These are phyloP conservation scores for Cystofilobasidium capitatum DNA, from an alignment of 768 basidiomycete genomes.

Conservation along the genomic window DNA sequence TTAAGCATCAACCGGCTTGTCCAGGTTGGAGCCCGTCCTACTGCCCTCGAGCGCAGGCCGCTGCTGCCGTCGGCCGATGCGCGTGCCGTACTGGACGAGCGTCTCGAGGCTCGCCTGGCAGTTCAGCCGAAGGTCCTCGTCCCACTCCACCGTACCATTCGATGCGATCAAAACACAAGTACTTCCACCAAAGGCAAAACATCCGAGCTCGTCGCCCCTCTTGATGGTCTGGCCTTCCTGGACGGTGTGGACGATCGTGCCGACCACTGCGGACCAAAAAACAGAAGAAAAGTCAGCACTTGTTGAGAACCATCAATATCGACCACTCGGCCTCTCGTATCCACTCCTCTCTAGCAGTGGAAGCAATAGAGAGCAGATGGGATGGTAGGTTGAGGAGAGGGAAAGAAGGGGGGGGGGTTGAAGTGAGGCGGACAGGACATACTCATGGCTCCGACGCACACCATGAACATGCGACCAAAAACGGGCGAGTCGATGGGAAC, in stretches of 20 bases:
- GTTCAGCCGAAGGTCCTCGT: constrained; percentile 53
- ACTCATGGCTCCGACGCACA: constrained; percentile 44
- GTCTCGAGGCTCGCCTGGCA: constrained; percentile 71
- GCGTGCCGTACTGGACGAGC: constrained; percentile 76
- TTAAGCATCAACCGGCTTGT: no score
- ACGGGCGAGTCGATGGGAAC: constrained; percentile 80
- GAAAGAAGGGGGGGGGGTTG: neutral
- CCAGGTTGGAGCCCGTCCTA: no score
- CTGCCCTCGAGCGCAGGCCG: no score
- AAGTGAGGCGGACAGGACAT: constrained; percentile 29
- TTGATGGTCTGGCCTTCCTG: constrained; percentile 67
- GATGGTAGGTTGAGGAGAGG: neutral
- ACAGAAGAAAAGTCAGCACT: neutral
- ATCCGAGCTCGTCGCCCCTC: constrained; percentile 83
- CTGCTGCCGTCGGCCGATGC: constrained; percentile 49
- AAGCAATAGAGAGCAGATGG: no score
- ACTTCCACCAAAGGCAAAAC: constrained; percentile 91
- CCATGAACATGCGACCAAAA: constrained; percentile 85
- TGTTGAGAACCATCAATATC: no score
- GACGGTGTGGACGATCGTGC: constrained; percentile 79
- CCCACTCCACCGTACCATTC: constrained; percentile 75
- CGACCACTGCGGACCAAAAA: constrained; percentile 46
- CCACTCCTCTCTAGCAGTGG: no score
- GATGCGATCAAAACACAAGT: constrained; percentile 87
- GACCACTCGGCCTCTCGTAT: no score